Base-by-base conservation (phyloP, 2,329 filamentous ascomycete species). In the Metarhizium sp. region DNA sequence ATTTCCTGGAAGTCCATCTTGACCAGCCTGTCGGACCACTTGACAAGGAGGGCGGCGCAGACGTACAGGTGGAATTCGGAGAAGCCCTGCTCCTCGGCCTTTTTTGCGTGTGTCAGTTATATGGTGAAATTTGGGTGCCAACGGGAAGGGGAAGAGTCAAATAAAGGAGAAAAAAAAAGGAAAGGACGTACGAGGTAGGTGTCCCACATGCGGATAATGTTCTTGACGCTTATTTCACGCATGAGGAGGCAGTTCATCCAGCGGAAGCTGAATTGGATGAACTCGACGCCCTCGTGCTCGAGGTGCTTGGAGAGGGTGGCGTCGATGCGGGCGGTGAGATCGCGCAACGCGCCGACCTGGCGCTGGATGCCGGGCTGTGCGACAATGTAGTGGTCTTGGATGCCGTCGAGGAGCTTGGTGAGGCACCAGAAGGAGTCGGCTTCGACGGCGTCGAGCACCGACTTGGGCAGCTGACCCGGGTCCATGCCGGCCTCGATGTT, bases 221-320 rank as follows among this genome's bases (percentile, higher is more conserved):
- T 97, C 69, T 86, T 89, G 56, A 99, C 92, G 67, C 88, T 96
- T 61, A 99, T 88, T 73, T 99, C 94, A 60, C 94, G 83, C 94
- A 99, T 99, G 61, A 99, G 78, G 53, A 99, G 81, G 70, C 94
- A 99, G 66, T 99, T 99, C 94, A 99, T 99, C 94, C 94, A 99
- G 55, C 94, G 82, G 69, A 99, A 99, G 71, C 91, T 96, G 73
- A 99, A 99, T 68, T 99, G 94, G 65, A 99, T 99, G 67, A 99
- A 99, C 68, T 99, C 94, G 32, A 99, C 90, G 36, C 91, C 87
- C 71, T 97, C 91, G 29, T 81, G 81, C 67, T 96, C 90, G 45
- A 99, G 78, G 68, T 99, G 94, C 63, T 88, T 94, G 3, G 92
- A 90, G 50, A 99, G 75, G 3, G 79, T 80, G 32, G 82, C 82